phyloP scores from a whole-genome alignment of 2,329 filamentous ascomycete species.

The Ustilaginoidea virens region DNA sequence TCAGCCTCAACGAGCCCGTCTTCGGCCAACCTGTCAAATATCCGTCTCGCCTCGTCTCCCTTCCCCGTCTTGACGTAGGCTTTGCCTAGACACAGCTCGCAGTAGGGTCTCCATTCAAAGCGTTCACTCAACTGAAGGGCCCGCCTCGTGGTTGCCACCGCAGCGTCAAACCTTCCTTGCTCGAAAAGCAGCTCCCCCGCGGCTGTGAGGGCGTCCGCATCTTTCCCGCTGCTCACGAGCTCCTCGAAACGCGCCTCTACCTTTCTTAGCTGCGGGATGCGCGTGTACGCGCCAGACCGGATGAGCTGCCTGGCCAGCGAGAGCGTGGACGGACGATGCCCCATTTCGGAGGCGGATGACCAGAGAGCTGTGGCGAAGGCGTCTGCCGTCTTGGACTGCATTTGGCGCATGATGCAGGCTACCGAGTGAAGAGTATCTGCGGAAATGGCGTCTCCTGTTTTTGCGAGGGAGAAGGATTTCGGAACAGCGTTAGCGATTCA shows the following conservation, averaged over 20 bases:
- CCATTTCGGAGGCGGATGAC: slow-evolving; percentile 15
- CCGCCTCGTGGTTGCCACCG: slow-evolving; percentile 9
- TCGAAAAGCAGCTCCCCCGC: slow-evolving; percentile 15
- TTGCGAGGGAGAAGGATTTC: neutral
- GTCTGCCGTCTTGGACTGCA: slow-evolving; percentile 4
- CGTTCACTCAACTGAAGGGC: slow-evolving; percentile 10
- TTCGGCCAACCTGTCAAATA: slow-evolving; percentile 10
- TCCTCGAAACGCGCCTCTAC: slow-evolving; percentile 15
- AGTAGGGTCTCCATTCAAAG: slow-evolving; percentile 14
- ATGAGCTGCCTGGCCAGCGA: slow-evolving; percentile 11
- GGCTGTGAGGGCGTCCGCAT: slow-evolving; percentile 19
- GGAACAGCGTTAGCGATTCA: neutral
- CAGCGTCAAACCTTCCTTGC: slow-evolving; percentile 10
- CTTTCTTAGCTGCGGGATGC: slow-evolving; percentile 6
- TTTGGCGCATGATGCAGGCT: slow-evolving; percentile 13
- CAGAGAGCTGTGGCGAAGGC: slow-evolving; percentile 13
- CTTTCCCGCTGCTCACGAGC: slow-evolving; percentile 14
- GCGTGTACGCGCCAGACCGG: slow-evolving; percentile 8
- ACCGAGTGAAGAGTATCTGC: slow-evolving; percentile 12
- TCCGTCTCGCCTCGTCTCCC: slow-evolving; percentile 9
- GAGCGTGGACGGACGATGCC: slow-evolving; percentile 16
- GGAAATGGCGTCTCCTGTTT: slow-evolving; percentile 9
- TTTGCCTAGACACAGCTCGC: slow-evolving; percentile 13
- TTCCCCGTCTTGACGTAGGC: slow-evolving; percentile 10
- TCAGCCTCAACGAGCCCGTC: slow-evolving; percentile 12